Evolutionary conservation across 177 flowering plant genomes (phyloP).

Genomic region (Vitis hybrid): DNA sequence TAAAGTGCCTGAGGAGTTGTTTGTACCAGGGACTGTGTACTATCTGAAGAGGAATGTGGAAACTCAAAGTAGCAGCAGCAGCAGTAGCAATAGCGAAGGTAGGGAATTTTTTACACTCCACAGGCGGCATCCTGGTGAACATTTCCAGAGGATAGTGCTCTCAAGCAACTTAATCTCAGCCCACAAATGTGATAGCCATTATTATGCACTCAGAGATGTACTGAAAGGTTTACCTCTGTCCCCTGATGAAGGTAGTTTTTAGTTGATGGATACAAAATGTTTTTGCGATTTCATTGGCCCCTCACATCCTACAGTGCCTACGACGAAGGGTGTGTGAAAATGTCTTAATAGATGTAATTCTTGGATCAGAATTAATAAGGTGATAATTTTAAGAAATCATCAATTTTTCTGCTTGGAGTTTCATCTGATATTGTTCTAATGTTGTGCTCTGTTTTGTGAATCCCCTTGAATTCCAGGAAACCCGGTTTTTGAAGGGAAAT

Average conservation of each 20-base stretch:
- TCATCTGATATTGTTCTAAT: too few species aligned
- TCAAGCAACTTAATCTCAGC: slow-evolving; percentile 75
- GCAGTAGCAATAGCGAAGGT: slow-evolving; percentile 12
- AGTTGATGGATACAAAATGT: background rate
- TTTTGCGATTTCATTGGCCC: too few species aligned
- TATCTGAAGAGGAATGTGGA: slow-evolving; percentile 58
- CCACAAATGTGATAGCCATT: slow-evolving; percentile 89
- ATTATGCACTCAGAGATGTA: slow-evolving; percentile 85
- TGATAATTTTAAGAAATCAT: too few species aligned
- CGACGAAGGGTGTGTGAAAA: too few species aligned
- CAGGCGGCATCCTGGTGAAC: slow-evolving; percentile 71
- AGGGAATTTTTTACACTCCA: slow-evolving; percentile 60
- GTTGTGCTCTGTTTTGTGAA: too few species aligned
- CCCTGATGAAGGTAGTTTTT: slow-evolving; percentile 22
- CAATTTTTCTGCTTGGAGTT: too few species aligned
- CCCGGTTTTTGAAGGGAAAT: too few species aligned
- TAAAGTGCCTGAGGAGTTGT: slow-evolving; percentile 53
- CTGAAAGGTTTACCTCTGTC: slow-evolving; percentile 71
- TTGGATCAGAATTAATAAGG: too few species aligned
- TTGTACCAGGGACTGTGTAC: slow-evolving; percentile 73
- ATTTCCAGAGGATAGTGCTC: slow-evolving; percentile 70
- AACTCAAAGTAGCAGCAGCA: background rate
- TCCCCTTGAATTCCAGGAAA: too few species aligned
- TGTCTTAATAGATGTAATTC: too few species aligned
- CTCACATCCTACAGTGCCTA: too few species aligned